A percentile compares a stretch with the other conserved stretches of the same genome.
Evolutionary conservation across 176 grass and related monocot species (phyloP).

Genomic region (Dendrocalamus sinicus): DNA sequence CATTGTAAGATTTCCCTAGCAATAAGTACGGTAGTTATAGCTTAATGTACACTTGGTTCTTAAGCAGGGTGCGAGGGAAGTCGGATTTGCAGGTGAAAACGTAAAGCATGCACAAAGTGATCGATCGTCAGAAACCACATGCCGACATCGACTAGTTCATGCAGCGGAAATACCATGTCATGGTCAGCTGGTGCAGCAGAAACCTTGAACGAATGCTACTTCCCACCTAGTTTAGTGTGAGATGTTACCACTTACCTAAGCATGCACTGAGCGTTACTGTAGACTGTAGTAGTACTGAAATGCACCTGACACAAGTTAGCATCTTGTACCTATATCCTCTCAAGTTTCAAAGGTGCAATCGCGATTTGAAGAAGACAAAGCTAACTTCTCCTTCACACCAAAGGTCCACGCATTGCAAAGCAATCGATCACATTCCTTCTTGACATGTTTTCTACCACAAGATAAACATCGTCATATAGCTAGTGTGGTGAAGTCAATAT

Average conservation of each 20-base stretch:
- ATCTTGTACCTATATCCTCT: not conserved
- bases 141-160: not conserved
- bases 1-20: too few relatives aligned
- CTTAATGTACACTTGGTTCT: slow-evolving; percentile 7
- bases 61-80: not conserved
- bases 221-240: not conserved
- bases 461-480: not conserved
- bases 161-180: not conserved
- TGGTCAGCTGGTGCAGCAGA: not conserved
- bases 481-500: not conserved
- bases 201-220: not conserved
- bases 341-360: not conserved
- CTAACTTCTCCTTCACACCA: not conserved
- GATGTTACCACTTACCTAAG: not conserved
- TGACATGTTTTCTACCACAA: not conserved
- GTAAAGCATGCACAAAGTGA: not conserved
- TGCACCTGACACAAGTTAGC: not conserved
- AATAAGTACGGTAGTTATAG: too few relatives aligned
- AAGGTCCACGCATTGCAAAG: not conserved
- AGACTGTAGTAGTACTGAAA: too few relatives aligned
- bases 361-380: not conserved
- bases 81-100: not conserved
- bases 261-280: too few relatives aligned
- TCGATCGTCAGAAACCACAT: not conserved
- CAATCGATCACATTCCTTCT: not conserved